A percentile compares a stretch with the other conserved stretches of the same genome.
These are phyloP conservation scores for Neonectria ditissima DNA, from an alignment of 2,329 filamentous ascomycete genomes.

Conservation along the genomic window DNA sequence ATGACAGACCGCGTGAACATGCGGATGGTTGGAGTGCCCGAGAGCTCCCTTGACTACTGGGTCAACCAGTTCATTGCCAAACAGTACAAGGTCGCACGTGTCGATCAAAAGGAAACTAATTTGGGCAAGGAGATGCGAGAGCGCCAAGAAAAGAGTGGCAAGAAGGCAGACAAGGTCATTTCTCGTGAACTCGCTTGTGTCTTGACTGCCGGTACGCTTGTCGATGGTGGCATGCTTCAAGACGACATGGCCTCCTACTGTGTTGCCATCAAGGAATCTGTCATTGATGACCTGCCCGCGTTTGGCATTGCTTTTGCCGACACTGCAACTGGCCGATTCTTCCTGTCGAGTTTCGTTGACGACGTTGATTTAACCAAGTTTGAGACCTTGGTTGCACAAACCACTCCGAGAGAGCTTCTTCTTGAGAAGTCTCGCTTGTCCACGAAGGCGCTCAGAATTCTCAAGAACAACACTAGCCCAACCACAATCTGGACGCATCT, in stretches of 20 bases:
- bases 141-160: slow-evolving; percentile 72
- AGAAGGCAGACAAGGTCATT: slow-evolving; percentile 93
- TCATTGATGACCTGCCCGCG: slow-evolving; percentile 78
- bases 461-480: slow-evolving; percentile 94
- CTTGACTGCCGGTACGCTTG: slow-evolving; percentile 90
- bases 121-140: slow-evolving; percentile 99
- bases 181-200: slow-evolving; percentile 90
- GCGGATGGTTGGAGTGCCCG: slow-evolving; percentile 98
- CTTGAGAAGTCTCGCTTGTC: slow-evolving; percentile 90
- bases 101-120: slow-evolving; percentile 97
- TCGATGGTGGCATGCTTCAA: slow-evolving; percentile 96
- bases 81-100: slow-evolving; percentile 95
- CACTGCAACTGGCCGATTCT: slow-evolving; percentile 95
- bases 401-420: slow-evolving; percentile 85
- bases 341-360: slow-evolving; percentile 90
- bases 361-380: slow-evolving; percentile 96
- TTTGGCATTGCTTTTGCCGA: slow-evolving; percentile 97
- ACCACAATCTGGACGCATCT: slow-evolving; percentile 96
- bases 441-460: slow-evolving; percentile 87
- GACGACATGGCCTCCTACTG: slow-evolving; percentile 98
- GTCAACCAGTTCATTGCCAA: slow-evolving; percentile 98
- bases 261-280: slow-evolving; percentile 89
- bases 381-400: slow-evolving; percentile 96
- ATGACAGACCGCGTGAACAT: slow-evolving; percentile 98
- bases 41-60: slow-evolving; percentile 96